A percentile compares a stretch with the other conserved stretches of the same genome.
phyloP scores from a whole-genome alignment of 2,329 filamentous ascomycete genomes.

The Dryadomyces quercus-mongolicae region DNA sequence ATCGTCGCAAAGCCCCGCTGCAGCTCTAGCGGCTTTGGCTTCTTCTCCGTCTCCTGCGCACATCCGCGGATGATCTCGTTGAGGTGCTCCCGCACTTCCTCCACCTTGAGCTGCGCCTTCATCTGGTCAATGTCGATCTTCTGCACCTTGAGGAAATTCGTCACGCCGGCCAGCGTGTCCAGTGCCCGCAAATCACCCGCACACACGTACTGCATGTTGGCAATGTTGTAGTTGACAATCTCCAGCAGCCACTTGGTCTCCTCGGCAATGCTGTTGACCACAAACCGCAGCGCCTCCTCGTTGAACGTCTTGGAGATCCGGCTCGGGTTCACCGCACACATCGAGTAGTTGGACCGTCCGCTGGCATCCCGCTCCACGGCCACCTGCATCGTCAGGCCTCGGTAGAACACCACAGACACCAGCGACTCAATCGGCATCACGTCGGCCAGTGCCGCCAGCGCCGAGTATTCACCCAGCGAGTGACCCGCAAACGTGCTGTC shows the following conservation, averaged over 20 bases:
- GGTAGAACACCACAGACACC: conserved; percentile 98
- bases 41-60: conserved; percentile 74
- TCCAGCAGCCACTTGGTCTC: conserved; percentile 92
- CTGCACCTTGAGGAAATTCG: conserved; percentile 92
- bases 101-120: conserved; percentile 73
- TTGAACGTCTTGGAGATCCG: conserved; percentile 98
- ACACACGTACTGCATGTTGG: conserved; percentile 65
- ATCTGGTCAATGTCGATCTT: conserved; percentile 95
- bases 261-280: conserved; percentile 89
- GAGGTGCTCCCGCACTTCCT: conserved; percentile 83
- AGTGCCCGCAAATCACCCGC: conserved; percentile 58
- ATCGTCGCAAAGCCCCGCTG: conserved; percentile 96
- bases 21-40: conserved; percentile 78
- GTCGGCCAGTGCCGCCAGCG: conserved; percentile 86
- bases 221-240: conserved; percentile 93
- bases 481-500: conserved; percentile 98
- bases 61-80: conserved; percentile 84
- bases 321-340: conserved; percentile 98
- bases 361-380: conserved; percentile 90
- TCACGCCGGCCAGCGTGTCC: conserved; percentile 65
- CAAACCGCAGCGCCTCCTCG: conserved; percentile 91
- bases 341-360: conserved; percentile 94
- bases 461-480: conserved; percentile 96
- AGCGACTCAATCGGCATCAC: conserved; percentile 99
- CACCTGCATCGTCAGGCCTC: conserved; percentile 97